Conservation (phyloP, 228 moss, liverwort and hornwort genomes). For the Sphagnum magellanicum region DNA sequence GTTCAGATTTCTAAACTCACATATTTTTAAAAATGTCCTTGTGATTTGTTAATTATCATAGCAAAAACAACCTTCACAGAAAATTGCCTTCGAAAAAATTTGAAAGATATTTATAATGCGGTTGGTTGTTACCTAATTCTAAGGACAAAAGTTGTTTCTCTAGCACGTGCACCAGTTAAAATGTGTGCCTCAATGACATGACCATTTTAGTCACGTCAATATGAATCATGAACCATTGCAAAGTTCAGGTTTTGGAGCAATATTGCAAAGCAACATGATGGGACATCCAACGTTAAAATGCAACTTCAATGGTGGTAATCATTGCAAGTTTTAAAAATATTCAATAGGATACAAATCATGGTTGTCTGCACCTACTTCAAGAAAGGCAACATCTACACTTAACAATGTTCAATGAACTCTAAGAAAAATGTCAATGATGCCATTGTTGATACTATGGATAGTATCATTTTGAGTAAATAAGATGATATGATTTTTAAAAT, state of each 20-base stretch:
- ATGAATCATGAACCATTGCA: slow-evolving; percentile 2
- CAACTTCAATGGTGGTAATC: background rate
- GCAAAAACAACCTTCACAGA: background rate
- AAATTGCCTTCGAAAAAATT: background rate
- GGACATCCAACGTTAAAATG: background rate
- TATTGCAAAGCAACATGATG: slow-evolving; percentile 1
- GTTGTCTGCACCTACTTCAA: too few relatives aligned
- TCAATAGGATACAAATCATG: background rate
- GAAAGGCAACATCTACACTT: background rate
- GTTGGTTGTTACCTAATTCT: background rate
- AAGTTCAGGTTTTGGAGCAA: background rate
- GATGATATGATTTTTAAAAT: background rate
- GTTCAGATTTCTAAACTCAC: background rate
- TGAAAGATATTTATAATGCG: background rate
- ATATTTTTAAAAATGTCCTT: background rate
- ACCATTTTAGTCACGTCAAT: background rate
- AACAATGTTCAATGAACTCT: background rate
- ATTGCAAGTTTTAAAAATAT: background rate
- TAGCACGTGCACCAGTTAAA: background rate
- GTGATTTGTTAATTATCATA: background rate
- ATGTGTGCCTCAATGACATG: background rate
- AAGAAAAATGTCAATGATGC: background rate
- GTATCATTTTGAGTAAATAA: background rate
- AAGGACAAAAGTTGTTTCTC: background rate
- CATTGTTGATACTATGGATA: background rate